Evolutionary conservation across 2,329 filamentous ascomycete genomes (phyloP).

Genomic region (Paecilomyces formosus): DNA sequence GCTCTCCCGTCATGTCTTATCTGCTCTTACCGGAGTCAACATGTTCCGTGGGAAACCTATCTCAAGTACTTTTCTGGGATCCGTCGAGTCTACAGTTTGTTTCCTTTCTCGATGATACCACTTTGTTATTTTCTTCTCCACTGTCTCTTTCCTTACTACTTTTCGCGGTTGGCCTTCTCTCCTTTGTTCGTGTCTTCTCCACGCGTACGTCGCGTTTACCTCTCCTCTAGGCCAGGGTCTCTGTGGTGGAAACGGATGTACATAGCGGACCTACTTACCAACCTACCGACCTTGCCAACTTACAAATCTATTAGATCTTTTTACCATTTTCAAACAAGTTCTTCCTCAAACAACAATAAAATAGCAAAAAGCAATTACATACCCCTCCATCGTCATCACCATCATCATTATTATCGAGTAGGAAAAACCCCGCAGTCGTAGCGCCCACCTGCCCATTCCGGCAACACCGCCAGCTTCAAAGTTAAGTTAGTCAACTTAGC

Average conservation of each 20-base stretch:
- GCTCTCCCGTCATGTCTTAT: constrained; percentile 1
- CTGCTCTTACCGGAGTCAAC: neutral
- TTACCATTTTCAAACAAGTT: neutral
- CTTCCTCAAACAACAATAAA: neutral
- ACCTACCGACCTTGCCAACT: neutral
- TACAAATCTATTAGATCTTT: neutral
- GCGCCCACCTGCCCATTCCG: neutral
- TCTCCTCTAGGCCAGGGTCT: neutral
- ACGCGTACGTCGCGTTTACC: neutral
- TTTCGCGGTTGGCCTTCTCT: neutral
- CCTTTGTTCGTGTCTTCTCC: neutral
- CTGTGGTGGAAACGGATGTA: neutral
- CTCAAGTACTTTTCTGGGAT: neutral
- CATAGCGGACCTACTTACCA: neutral
- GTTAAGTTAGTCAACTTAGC: no score
- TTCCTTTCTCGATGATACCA: constrained; percentile 5
- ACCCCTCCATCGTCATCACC: neutral
- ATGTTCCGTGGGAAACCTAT: neutral
- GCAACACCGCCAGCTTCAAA: neutral
- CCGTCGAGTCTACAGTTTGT: constrained; percentile 1
- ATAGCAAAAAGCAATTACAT: neutral
- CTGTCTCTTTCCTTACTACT: neutral
- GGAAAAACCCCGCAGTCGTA: neutral
- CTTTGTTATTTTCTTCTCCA: neutral
- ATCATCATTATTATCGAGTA: neutral